Evolutionary conservation across 2,329 filamentous ascomycete species (phyloP).

Genomic region (Neofusicoccum kwambonambiense): DNA sequence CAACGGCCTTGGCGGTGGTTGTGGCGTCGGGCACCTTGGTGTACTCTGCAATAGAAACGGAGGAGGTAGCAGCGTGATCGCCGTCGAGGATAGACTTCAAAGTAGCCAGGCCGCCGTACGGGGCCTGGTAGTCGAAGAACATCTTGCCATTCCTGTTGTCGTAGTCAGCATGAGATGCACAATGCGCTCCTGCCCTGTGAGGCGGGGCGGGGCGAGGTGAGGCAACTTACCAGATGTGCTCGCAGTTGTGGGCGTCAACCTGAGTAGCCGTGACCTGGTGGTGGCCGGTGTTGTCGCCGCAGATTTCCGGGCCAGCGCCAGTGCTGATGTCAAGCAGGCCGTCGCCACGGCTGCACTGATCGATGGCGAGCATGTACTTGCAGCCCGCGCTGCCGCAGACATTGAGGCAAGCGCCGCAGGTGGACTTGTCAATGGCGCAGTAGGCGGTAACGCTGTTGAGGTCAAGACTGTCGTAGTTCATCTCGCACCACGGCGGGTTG

Average conservation of each 20-base stretch:
- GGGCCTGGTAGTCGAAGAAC: background rate
- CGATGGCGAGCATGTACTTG: conserved; percentile 93
- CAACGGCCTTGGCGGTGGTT: background rate
- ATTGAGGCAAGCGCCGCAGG: conserved; percentile 53
- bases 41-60: no score
- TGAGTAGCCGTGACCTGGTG: conserved; percentile 1
- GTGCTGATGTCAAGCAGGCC: conserved; percentile 13
- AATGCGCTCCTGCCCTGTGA: background rate
- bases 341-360: conserved; percentile 45
- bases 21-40: background rate
- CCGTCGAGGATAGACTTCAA: background rate
- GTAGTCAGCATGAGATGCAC: background rate
- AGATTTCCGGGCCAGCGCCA: conserved; percentile 11
- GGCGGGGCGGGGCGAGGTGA: background rate
- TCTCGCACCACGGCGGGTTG: conserved; percentile 17
- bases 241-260: conserved; percentile 1
- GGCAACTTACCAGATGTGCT: conserved; percentile 5
- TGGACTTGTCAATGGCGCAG: conserved; percentile 49
- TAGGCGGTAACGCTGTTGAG: conserved; percentile 11
- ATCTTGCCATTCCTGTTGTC: conserved; percentile 1
- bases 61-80: no score
- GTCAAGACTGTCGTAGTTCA: conserved; percentile 7
- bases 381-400: conserved; percentile 94
- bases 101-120: background rate
- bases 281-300: conserved; percentile 5